These are phyloP conservation scores for Hawksworthiomyces lignivorus DNA, from an alignment of 2,329 filamentous ascomycete genomes.

Conservation along the genomic window DNA sequence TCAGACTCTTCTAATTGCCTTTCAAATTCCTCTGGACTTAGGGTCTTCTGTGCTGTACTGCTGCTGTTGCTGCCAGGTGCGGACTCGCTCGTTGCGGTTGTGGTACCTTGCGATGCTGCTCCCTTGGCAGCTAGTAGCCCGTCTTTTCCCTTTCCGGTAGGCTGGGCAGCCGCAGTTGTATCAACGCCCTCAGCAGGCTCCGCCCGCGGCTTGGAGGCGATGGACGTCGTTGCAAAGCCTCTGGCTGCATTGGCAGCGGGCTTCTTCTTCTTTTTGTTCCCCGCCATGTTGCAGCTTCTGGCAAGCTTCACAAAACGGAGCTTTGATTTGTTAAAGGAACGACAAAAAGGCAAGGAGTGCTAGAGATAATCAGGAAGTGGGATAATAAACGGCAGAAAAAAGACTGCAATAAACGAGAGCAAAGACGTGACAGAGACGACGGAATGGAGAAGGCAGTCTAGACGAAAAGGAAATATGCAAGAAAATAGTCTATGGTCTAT, in stretches of 20 bases:
- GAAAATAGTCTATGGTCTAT: too few relatives aligned
- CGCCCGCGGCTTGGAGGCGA: conserved; percentile 71
- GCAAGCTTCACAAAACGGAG: conserved; percentile 6
- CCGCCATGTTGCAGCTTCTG: conserved; percentile 49
- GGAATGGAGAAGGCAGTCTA: too few relatives aligned
- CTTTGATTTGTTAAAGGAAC: too few relatives aligned
- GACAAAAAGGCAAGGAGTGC: too few relatives aligned
- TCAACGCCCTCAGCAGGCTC: conserved; percentile 40
- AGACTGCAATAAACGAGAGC: too few relatives aligned
- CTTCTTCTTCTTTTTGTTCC: conserved; percentile 87
- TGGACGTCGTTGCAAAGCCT: conserved; percentile 88
- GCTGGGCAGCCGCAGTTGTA: conserved; percentile 11
- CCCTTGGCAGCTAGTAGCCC: conserved; percentile 3
- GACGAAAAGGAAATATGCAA: too few relatives aligned
- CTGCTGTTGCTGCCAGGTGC: conserved; percentile 13
- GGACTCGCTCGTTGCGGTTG: conserved; percentile 18
- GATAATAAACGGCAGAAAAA: too few relatives aligned
- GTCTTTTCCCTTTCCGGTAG: conserved; percentile 11
- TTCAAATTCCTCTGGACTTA: conserved; percentile 85
- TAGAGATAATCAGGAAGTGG: too few relatives aligned
- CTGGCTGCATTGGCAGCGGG: conserved; percentile 76
- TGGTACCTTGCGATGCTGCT: conserved; percentile 2
- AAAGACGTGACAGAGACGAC: too few relatives aligned
- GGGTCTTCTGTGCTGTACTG: conserved; percentile 31
- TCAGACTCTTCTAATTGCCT: conserved; percentile 84